These are phyloP conservation scores for Trichosporon ovoides DNA, from an alignment of 1,284 basidiomycete species.

Conservation along the genomic window DNA sequence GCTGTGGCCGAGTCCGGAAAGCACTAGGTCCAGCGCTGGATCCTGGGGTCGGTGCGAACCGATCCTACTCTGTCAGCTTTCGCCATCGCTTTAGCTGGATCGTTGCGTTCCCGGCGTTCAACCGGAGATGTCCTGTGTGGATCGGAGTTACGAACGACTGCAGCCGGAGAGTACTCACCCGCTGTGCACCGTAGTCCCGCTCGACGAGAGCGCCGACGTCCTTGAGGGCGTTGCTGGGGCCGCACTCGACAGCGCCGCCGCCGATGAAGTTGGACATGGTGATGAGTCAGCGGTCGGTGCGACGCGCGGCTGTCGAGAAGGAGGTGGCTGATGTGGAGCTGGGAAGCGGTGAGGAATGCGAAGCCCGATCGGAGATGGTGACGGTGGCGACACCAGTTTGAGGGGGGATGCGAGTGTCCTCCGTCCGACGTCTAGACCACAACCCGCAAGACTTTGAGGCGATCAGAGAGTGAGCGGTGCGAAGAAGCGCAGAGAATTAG, in stretches of 20 bases:
- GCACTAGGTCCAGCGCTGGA: constrained; percentile 15
- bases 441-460: neutral
- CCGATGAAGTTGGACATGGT: constrained; percentile 37
- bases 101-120: too few relatives aligned
- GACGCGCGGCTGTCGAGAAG: too few relatives aligned
- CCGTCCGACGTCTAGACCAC: too few relatives aligned
- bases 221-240: constrained; percentile 37
- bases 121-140: neutral
- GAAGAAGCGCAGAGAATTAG: neutral
- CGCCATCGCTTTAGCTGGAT: neutral
- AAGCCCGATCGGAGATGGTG: neutral
- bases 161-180: constrained; percentile 22
- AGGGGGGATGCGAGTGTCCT: neutral
- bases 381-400: neutral
- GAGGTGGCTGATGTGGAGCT: neutral
- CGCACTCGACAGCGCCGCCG: constrained; percentile 37
- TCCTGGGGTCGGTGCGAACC: constrained; percentile 12
- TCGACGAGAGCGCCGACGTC: constrained; percentile 36
- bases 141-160: neutral
- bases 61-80: constrained; percentile 13
- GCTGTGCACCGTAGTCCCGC: constrained; percentile 35
- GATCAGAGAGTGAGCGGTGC: neutral
- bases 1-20: constrained; percentile 15
- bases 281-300: neutral
- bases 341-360: neutral